Evolutionary conservation across 768 basidiomycete genomes (phyloP), one percentile per base, ranked within the genome.

Genomic region (Mycena latifolia): DNA sequence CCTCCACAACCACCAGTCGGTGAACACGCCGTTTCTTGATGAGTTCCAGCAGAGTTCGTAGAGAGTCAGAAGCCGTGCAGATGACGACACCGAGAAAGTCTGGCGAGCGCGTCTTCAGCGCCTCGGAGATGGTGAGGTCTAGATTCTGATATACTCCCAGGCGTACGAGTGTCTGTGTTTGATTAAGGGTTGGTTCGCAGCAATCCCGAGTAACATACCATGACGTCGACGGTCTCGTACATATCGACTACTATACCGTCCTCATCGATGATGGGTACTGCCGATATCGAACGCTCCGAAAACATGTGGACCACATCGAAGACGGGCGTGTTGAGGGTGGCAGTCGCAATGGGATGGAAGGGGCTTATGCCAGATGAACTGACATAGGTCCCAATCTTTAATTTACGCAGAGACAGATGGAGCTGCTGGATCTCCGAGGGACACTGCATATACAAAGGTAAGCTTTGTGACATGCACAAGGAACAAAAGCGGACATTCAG

Each of bases 281-380:
- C 97, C 11, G 94, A 96, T 71, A 99, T 98, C 28, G 96, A 92
- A 46, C 92, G 88, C 77, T 96, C 93, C 0, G 95, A 97, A 77
- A 99, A 99, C 92, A 97, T 95, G 75, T 99, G 98, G 3, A 99
- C 98, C 65, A 99, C 95, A 73, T 99, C 96, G 72, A 98, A 98
- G 3, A 99, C 98, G 29, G 93, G 92, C 0, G 97, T 98, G 61
- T 89, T 82, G 73, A 97, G 83, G 33, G 90, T 96, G 14, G 97
- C 97, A 0, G 96, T 98, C 7, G 94, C 92, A 61, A 99, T 90
- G 3, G 98, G 98, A 76, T 92, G 87, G 78, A 90, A 98, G 1
- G 92, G 93, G 63, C 92, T 91, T 45, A 86, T 81, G 54, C 82
- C 83, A 9, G 84, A 76, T 20, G 88, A 84, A 20, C 87, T 81